Base-by-base conservation (phyloP, 2,329 filamentous ascomycete species). In the Hypoxylon sp. region DNA sequence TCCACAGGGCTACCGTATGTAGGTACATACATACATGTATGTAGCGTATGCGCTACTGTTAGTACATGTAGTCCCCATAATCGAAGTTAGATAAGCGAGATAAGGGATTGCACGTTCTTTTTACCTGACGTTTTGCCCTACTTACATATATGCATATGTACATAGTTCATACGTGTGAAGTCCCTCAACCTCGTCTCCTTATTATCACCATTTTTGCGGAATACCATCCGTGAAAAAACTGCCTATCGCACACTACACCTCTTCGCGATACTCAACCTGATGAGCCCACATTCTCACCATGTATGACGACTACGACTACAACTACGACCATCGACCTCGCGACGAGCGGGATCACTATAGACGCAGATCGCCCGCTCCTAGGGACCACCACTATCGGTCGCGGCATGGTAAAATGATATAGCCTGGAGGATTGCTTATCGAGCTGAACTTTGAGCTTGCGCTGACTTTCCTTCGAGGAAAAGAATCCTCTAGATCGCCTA, bases 341-440 rank as follows among this genome's bases (percentile, higher is more conserved):
- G 72, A 77, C 66, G 74, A 76, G 63, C 73, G 70, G 54, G 75
- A 75, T 60, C 67, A 69, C 57, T 71, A 73, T 26, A 70, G 73
- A 67, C 76, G 72, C 66, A 77, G 73, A 76, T 78, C 76, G 19
- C 73, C 76, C 46, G 59, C 69, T 58, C 74, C 76, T 54, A 71
- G 73, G 68, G 77, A 77, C 68, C 67, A 73, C 66, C 75, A 76
- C 59, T 74, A 77, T 77, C 77, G 74, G 71, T 76, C 76, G 73
- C 76, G 76, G 75, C 77, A 79, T 75, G 77, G 77, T 79, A 79
- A 78, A 77, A 76, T 73, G 72, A 75, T 73, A 76, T 66, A 75
- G 75, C 77, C 76, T 78, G 75, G 75, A 74, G 73, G 69, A 75
- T 61, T 63, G 62, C 62, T 71, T 73, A 66, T 75, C 59, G 66